phyloP scores from a whole-genome alignment of 2,329 filamentous ascomycete species.

The Acephala macrosclerotiorum region DNA sequence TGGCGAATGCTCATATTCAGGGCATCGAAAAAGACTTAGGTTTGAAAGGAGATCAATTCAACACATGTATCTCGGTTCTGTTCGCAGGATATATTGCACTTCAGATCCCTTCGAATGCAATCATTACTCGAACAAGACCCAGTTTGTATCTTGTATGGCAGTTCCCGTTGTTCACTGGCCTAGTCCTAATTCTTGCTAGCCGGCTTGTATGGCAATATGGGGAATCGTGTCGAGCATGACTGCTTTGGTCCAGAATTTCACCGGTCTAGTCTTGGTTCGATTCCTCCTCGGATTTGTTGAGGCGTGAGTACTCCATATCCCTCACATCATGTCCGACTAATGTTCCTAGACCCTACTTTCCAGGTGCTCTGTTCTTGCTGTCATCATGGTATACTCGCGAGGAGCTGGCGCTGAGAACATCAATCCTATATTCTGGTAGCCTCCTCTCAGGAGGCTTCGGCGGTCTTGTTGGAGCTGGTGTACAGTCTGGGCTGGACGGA shows the following conservation, averaged over 20 bases:
- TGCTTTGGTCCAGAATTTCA: constrained; percentile 46
- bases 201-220: constrained; percentile 26
- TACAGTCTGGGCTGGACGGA: constrained; percentile 47
- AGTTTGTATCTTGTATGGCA: constrained; percentile 41
- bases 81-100: constrained; percentile 43
- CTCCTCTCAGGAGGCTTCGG: constrained; percentile 52
- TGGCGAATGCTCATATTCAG: constrained; percentile 33
- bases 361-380: constrained; percentile 57
- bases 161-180: constrained; percentile 11
- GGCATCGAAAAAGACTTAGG: constrained; percentile 37
- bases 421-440: constrained; percentile 54
- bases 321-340: neutral
- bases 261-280: constrained; percentile 37
- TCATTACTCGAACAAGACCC: constrained; percentile 44
- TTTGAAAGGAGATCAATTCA: constrained; percentile 50
- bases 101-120: constrained; percentile 51
- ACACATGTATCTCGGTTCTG: constrained; percentile 31
- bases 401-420: constrained; percentile 52
- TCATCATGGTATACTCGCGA: constrained; percentile 63
- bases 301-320: constrained; percentile 43
- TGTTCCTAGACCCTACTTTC: constrained; percentile 33
- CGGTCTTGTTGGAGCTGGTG: constrained; percentile 64
- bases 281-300: constrained; percentile 44
- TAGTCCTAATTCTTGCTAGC: constrained; percentile 21
- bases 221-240: constrained; percentile 51